Base-by-base conservation (phyloP, 805 yeast species). In the Kregervanrija pseudodelftensis region DNA sequence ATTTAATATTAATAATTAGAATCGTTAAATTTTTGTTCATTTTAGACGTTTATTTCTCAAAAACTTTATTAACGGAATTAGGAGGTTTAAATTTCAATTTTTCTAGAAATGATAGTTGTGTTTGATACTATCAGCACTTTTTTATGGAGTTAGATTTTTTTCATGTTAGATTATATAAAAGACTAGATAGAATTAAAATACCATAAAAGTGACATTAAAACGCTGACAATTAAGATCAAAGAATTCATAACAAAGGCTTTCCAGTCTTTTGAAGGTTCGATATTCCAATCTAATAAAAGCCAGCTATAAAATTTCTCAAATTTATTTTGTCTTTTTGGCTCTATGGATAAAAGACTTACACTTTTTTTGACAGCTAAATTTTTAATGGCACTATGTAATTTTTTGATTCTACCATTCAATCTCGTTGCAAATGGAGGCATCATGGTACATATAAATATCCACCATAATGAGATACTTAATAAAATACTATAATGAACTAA, bases 391-490 rank as follows among this genome's bases (percentile, higher is more conserved):
- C 22, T 14, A 31, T 39, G 13, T 30, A 30, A 31, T 28, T 16
- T 15, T 12, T 33, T 37, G 28, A 17, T 28, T 28, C 11, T 28
- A 10, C 10, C 15, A n/a, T 49, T 45, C 10, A 51, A 22, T 5
- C 34, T n/a, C n/a, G 12, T 8, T 1, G 56, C 55, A 3, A 32
- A 31, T 8, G 22, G 33, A 4, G 54, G 48, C 3, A 40, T 35
- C 11, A 54, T 39, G 2, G 54, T 49, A 14, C 60, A 57, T 8
- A 52, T 14, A n/a, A 49, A 53, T 30, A 60, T 38, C 39, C 64
- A 50, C 3, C 39, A 11, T 2, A 49, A 28, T 8, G 55, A 50
- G 1, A 54, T 5, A 0, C 46, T 15, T 5, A 53, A 38, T 3
- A 43, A n/a, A 4, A 49, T 16, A 7, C 39, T 13, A 42, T 62